Conservation (phyloP, 2,329 filamentous ascomycete genomes). For the Diatrype stigma region DNA sequence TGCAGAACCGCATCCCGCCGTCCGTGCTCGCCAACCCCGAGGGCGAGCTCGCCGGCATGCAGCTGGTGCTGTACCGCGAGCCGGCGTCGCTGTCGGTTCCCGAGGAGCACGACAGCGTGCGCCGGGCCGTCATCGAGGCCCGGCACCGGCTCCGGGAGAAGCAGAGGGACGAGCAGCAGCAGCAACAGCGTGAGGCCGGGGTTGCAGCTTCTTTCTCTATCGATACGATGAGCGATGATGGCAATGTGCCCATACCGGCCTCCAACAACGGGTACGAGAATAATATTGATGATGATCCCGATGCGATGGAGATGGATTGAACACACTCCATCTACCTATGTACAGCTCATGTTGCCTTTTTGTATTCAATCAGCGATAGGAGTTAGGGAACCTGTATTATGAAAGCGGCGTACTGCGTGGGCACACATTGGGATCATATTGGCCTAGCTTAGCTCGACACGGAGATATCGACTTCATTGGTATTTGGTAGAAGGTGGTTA, state of each 20-base stretch:
- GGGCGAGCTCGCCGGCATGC: slow-evolving; percentile 54
- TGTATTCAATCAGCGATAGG: no score
- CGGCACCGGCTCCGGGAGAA: slow-evolving; percentile 62
- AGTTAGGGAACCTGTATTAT: no score
- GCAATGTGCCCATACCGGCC: no score
- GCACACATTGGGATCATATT: no score
- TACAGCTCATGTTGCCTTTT: no score
- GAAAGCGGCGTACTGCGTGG: no score
- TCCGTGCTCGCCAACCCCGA: slow-evolving; percentile 58
- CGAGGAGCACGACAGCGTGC: slow-evolving; percentile 69
- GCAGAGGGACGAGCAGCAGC: slow-evolving; percentile 32
- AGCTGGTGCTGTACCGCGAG: slow-evolving; percentile 82
- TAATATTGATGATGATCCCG: slow-evolving; percentile 41
- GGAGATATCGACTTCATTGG: no score
- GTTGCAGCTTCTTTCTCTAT: neutral
- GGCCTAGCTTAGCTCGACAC: no score
- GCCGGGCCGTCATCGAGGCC: slow-evolving; percentile 79
- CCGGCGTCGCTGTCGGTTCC: slow-evolving; percentile 73
- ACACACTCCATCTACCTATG: neutral
- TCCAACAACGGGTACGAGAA: no score
- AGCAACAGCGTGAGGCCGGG: neutral
- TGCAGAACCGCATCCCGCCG: slow-evolving; percentile 63
- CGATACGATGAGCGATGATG: neutral
- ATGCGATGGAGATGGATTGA: slow-evolving; percentile 64
- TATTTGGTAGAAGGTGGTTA: no score